Evolutionary conservation across 345 rosid species (phyloP).

Genomic region (Salix suchowensis): DNA sequence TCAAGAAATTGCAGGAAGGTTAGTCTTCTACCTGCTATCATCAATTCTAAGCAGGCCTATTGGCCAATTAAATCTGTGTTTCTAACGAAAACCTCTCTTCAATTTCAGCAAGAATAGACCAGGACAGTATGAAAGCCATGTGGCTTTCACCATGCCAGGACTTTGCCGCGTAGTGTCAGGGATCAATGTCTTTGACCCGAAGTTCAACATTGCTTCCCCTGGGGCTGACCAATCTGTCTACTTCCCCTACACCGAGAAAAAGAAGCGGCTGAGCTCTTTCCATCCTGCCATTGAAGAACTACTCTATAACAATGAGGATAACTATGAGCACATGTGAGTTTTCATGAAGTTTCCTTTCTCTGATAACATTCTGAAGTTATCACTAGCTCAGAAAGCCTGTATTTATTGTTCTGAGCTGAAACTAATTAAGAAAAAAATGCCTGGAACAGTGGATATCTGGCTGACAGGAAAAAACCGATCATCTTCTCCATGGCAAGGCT

Average conservation of each 20-base stretch:
- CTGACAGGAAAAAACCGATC: constrained; percentile 67
- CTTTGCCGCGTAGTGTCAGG: constrained; percentile 82
- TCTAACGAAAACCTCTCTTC: neutral
- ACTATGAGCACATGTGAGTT: constrained; percentile 68
- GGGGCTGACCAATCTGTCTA: constrained; percentile 97
- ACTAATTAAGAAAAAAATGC: neutral
- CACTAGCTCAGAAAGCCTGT: neutral
- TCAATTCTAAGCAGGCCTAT: neutral
- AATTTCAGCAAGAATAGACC: constrained; percentile 59
- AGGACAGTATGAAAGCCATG: constrained; percentile 92
- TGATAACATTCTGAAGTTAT: neutral
- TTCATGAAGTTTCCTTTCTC: neutral
- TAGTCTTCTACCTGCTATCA: constrained; percentile 10
- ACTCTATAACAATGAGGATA: constrained; percentile 58
- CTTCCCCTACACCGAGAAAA: constrained; percentile 61
- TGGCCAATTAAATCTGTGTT: neutral
- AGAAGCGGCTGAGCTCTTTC: constrained; percentile 48
- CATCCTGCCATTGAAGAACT: constrained; percentile 76
- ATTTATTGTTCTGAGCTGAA: neutral
- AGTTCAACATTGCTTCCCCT: constrained; percentile 90
- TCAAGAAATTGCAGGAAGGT: constrained; percentile 98
- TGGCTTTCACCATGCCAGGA: constrained; percentile 86
- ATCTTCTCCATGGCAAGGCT: constrained; percentile 99
- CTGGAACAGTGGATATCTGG: constrained; percentile 69
- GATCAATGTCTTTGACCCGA: constrained; percentile 82